Evolutionary conservation across 2,329 filamentous ascomycete species (phyloP), one percentile per base, ranked within the genome.

Genomic region (Penicillium sp.): DNA sequence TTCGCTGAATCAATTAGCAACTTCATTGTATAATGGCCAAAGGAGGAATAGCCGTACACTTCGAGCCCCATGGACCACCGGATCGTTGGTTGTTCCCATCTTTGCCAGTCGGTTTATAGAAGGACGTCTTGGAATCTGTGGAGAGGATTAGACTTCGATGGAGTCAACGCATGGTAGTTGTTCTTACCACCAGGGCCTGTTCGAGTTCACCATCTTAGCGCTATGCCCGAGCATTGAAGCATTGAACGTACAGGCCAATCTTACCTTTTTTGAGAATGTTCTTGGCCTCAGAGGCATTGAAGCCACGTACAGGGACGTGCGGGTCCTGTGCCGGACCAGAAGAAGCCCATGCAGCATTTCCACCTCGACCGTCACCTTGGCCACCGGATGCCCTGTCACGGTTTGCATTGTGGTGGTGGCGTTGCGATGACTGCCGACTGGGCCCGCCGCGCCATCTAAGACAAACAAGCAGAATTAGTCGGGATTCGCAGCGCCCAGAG

Each of bases 251-350:
- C 11, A 27, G 25, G 18, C 18, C 18, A 27, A n/a, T 17, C 47
- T 25, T 60, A 65, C 68, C 61, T 56, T 56, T 62, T 45, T 56
- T 67, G 22, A 72, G 55, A 40, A 59, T 53, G 28, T 54, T 59
- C 46, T 67, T 68, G 18, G 61, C 55, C 44, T 70, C 69, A 6
- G 54, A 48, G 11, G 62, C 56, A 49, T 72, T 71, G 56, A 71
- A 71, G 4, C 59, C 62, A 14, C 56, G 55, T 15, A 69, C 62
- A n/a, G 67, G 58, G 23, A 62, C 52, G 54, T 70, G 66, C 34
- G 64, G 62, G 12, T 68, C 65, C 42, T 62, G 56, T 20, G 44
- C 30, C 20, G 58, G 30, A 17, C 46, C 46, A 23, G 53, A 47
- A 34, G 50, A 50, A 18, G 49, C 45, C 63, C 61, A 64, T 15